Conservation (phyloP, 2,329 filamentous ascomycete species). For the Furcasterigmium sp. region DNA sequence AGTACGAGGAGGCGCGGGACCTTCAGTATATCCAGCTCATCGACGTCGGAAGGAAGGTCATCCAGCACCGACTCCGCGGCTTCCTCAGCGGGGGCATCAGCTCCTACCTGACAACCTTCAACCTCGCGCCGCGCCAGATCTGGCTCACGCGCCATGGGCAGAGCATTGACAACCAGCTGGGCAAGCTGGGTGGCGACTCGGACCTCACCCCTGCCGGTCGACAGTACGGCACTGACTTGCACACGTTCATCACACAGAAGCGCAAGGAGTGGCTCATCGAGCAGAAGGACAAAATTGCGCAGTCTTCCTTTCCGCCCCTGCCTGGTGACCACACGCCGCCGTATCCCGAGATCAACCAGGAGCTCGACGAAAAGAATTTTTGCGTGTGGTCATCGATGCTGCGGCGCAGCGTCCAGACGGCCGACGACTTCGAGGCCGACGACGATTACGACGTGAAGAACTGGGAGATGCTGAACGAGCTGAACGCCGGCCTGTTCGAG, state of each 20-base stretch:
- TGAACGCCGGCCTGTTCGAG: constrained; percentile 89
- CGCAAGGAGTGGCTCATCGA: constrained; percentile 76
- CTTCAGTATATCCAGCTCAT: constrained; percentile 96
- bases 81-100: constrained; percentile 91
- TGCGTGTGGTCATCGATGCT: constrained; percentile 99
- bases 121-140: constrained; percentile 89
- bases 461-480: constrained; percentile 96
- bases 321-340: constrained; percentile 91
- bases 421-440: constrained; percentile 81
- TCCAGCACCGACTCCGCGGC: constrained; percentile 84
- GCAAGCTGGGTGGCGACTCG: constrained; percentile 89
- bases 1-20: constrained; percentile 84
- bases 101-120: constrained; percentile 95
- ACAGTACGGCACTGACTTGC: constrained; percentile 72
- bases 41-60: constrained; percentile 90
- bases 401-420: constrained; percentile 80
- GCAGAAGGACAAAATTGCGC: constrained; percentile 71
- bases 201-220: constrained; percentile 75
- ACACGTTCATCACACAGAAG: constrained; percentile 78
- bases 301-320: constrained; percentile 80
- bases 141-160: constrained; percentile 97
- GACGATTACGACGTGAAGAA: constrained; percentile 96
- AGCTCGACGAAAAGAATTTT: constrained; percentile 78
- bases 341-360: constrained; percentile 75
- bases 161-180: constrained; percentile 78